A percentile compares a stretch with the other conserved stretches of the same genome.
Evolutionary conservation across 805 yeast species (phyloP).

Genomic region (Cephaloascus albidus): DNA sequence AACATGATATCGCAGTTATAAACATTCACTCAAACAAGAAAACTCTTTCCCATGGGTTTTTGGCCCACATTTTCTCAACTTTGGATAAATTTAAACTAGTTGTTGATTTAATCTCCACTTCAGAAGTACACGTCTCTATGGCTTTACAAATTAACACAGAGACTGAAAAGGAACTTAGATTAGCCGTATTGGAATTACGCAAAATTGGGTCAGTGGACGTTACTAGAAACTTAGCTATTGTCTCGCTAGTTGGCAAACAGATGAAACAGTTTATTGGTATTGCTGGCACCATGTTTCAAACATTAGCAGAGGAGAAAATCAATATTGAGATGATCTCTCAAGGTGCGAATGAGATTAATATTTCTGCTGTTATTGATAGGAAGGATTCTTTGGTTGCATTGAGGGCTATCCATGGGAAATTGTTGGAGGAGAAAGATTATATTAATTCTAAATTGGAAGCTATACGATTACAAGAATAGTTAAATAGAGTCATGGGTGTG

Average conservation of each 20-base stretch:
- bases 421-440: conserved; percentile 39
- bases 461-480: too few relatives aligned
- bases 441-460: conserved; percentile 22
- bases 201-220: conserved; percentile 85
- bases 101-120: conserved; percentile 92
- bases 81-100: conserved; percentile 79
- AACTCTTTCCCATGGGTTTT: conserved; percentile 87
- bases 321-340: conserved; percentile 98
- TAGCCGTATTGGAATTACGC: conserved; percentile 71
- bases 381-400: conserved; percentile 78
- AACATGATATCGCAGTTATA: conserved; percentile 82
- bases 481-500: background rate
- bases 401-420: conserved; percentile 70
- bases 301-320: conserved; percentile 82
- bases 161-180: conserved; percentile 53
- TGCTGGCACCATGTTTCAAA: conserved; percentile 95
- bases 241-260: conserved; percentile 91
- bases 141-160: conserved; percentile 74
- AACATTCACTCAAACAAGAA: conserved; percentile 93
- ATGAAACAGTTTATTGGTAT: conserved; percentile 96
- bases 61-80: conserved; percentile 82
- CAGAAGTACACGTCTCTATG: conserved; percentile 98
- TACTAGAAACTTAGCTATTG: conserved; percentile 79
- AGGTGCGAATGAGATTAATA: conserved; percentile 97
- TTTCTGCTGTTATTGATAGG: conserved; percentile 87